Percentiles rank a stretch among this genome's conserved stretches.
These are phyloP conservation scores for Gossypium ekmanianum DNA, from an alignment of 345 rosid species.

Conservation along the genomic window DNA sequence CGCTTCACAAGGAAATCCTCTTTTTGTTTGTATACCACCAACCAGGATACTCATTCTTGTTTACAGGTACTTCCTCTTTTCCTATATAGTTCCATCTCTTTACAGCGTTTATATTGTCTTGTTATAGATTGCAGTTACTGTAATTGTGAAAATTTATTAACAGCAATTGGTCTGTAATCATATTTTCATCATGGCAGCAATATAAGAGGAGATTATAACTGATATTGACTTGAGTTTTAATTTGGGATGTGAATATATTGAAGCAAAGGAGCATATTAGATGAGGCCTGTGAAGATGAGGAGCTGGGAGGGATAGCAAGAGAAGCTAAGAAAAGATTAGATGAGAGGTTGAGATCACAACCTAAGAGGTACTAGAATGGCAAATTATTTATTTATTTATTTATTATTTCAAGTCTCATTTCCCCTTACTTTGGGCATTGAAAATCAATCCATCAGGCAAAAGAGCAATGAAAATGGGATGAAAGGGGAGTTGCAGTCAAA, in stretches of 20 bases:
- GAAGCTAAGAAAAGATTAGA: constrained; percentile 83
- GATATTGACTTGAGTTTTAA: constrained; percentile 17
- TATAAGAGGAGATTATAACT: neutral
- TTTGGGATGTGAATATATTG: neutral
- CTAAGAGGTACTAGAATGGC: constrained; percentile 28
- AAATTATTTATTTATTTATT: no score
- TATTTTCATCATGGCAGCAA: no score
- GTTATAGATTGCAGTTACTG: no score
- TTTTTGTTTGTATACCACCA: constrained; percentile 56
- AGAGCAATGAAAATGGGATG: no score
- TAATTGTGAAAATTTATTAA: no score
- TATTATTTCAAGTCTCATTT: no score
- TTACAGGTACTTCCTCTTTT: constrained; percentile 26
- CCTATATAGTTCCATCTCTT: no score
- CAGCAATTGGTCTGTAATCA: no score
- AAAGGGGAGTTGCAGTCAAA: no score
- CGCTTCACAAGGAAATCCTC: constrained; percentile 48
- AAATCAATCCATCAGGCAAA: no score
- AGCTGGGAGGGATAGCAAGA: constrained; percentile 60
- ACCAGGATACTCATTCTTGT: constrained; percentile 37
- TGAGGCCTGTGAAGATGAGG: constrained; percentile 40
- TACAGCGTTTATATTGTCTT: no score
- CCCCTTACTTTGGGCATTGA: no score
- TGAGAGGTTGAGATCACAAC: constrained; percentile 47
- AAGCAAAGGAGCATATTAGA: constrained; percentile 35